These are phyloP conservation scores for Mycena crocata DNA, from an alignment of 768 basidiomycete genomes.

Conservation along the genomic window DNA sequence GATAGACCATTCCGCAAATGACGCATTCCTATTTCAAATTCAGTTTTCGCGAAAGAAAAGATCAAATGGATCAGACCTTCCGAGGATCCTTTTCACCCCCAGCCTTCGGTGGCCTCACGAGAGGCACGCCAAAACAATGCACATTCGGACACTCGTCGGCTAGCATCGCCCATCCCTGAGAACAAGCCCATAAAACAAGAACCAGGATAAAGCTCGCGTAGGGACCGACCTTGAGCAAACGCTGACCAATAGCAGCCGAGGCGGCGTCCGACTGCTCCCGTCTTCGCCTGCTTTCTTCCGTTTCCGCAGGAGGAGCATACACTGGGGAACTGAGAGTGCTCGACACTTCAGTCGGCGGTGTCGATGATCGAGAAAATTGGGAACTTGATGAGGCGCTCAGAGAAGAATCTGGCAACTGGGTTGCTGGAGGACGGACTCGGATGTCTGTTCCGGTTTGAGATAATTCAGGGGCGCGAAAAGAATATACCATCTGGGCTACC, in stretches of 20 bases:
- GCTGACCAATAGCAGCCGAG: conserved; percentile 82
- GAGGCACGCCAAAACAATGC: conserved; percentile 83
- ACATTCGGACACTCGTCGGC: conserved; percentile 83
- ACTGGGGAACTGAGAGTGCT: conserved; percentile 69
- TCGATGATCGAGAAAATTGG: conserved; percentile 71
- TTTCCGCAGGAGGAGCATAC: conserved; percentile 74
- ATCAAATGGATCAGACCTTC: conserved; percentile 61
- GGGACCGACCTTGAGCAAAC: conserved; percentile 62
- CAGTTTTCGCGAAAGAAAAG: conserved; percentile 11
- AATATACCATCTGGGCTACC: conserved; percentile 46
- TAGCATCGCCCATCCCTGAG: conserved; percentile 86
- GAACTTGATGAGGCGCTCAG: conserved; percentile 63
- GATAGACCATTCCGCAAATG: conserved; percentile 72
- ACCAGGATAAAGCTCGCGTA: background rate
- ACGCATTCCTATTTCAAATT: conserved; percentile 76
- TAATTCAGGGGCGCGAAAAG: background rate
- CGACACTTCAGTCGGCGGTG: conserved; percentile 83
- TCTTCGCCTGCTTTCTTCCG: conserved; percentile 71
- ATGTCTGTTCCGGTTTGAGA: background rate
- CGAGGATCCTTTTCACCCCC: conserved; percentile 70
- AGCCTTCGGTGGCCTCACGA: conserved; percentile 79
- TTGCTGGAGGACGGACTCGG: conserved; percentile 25
- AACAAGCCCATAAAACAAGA: background rate
- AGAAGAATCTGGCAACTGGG: conserved; percentile 42
- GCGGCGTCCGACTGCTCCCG: conserved; percentile 87